phyloP scores from a whole-genome alignment of 2,329 filamentous ascomycete genomes.

The Periconia sp. region DNA sequence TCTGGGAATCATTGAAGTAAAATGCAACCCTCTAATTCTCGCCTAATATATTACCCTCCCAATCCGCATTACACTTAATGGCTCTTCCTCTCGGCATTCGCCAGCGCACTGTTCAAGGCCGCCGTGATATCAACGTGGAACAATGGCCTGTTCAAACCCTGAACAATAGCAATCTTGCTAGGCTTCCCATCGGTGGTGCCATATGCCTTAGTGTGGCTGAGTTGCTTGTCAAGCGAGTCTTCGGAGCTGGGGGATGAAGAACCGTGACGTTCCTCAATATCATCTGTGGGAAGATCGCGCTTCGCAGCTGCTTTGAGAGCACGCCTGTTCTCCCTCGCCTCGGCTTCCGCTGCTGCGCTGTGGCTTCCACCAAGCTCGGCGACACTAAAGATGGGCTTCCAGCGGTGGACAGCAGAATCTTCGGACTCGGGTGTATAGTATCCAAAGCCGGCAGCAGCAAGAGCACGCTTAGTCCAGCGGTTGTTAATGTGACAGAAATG shows the following conservation, averaged over 20 bases:
- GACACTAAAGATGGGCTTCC: constrained; percentile 93
- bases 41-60: neutral
- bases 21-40: neutral
- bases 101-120: constrained; percentile 87
- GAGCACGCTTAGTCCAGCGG: constrained; percentile 91
- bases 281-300: constrained; percentile 22
- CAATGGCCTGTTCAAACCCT: constrained; percentile 85
- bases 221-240: constrained; percentile 40
- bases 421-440: constrained; percentile 68
- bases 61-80: constrained; percentile 20
- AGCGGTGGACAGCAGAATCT: constrained; percentile 66
- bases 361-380: constrained; percentile 81
- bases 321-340: constrained; percentile 66
- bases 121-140: constrained; percentile 95
- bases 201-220: constrained; percentile 40
- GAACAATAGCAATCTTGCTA: constrained; percentile 64
- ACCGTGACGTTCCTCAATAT: constrained; percentile 20
- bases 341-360: constrained; percentile 74
- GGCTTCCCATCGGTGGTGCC: constrained; percentile 36
- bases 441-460: constrained; percentile 89
- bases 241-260: constrained; percentile 22
- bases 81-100: constrained; percentile 65
- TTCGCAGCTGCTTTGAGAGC: constrained; percentile 58
- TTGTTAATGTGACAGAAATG: constrained; percentile 93
- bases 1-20: constrained; percentile 7